Evolutionary conservation across 2,329 filamentous ascomycete species (phyloP).

Genomic region (Colletotrichum chrysophilum): DNA sequence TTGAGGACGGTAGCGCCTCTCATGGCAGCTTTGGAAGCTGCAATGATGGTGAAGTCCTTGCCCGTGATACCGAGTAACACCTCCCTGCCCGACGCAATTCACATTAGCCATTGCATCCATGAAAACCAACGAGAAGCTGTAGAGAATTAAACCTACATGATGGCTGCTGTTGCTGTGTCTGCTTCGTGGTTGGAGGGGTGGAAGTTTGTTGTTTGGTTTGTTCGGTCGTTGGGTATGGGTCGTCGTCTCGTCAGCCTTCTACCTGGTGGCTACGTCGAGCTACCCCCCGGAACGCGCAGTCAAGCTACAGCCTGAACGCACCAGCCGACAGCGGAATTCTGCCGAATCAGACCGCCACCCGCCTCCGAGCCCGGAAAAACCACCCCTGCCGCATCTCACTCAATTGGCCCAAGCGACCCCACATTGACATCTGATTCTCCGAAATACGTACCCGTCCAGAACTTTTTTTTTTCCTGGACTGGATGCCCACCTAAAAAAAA

Average conservation of each 20-base stretch:
- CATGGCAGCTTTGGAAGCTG: slow-evolving; percentile 97
- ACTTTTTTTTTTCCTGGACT: slow-evolving; percentile 43
- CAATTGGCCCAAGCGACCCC: slow-evolving; percentile 3
- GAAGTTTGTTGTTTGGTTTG: slow-evolving; percentile 7
- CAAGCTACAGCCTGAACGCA: slow-evolving; percentile 46
- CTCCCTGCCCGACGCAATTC: slow-evolving; percentile 68
- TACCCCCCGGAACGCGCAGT: slow-evolving; percentile 38
- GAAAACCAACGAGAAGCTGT: background rate
- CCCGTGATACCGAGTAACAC: slow-evolving; percentile 97
- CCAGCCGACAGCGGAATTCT: slow-evolving; percentile 25
- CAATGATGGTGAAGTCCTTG: slow-evolving; percentile 98
- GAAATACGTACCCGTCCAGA: slow-evolving; percentile 26
- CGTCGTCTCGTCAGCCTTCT: slow-evolving; percentile 17
- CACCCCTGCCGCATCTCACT: background rate
- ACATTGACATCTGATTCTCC: slow-evolving; percentile 14
- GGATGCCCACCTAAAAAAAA: slow-evolving; percentile 26
- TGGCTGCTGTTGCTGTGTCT: slow-evolving; percentile 22
- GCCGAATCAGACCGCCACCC: slow-evolving; percentile 36
- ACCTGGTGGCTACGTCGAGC: slow-evolving; percentile 11
- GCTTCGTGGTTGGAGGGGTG: background rate
- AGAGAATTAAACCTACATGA: slow-evolving; percentile 30
- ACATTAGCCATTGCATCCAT: slow-evolving; percentile 20
- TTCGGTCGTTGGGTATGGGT: slow-evolving; percentile 1
- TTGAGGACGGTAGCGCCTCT: slow-evolving; percentile 96
- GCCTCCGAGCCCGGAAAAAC: slow-evolving; percentile 9